phyloP scores from a whole-genome alignment of 2,329 filamentous ascomycete genomes.

The Aspergillus persii region DNA sequence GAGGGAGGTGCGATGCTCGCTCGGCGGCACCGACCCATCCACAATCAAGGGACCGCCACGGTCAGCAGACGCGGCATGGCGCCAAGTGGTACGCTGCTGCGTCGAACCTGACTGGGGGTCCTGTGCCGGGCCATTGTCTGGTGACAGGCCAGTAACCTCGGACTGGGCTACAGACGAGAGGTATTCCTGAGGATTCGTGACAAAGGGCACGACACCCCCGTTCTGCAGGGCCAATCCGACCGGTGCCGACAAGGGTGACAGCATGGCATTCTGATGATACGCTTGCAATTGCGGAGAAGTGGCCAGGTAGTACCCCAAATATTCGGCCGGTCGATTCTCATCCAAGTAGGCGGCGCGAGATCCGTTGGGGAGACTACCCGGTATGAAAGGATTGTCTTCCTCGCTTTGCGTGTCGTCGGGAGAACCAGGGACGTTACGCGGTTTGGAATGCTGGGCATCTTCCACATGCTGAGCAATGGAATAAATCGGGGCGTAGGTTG shows the following conservation, averaged over 20 bases:
- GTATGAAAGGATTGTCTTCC: conserved; percentile 29
- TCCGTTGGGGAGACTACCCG: conserved; percentile 34
- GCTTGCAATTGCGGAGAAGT: conserved; percentile 43
- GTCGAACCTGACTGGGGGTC: conserved; percentile 18
- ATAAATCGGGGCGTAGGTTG: conserved; percentile 34
- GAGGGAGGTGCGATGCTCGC: conserved; percentile 35
- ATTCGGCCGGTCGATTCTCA: conserved; percentile 42
- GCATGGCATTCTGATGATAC: conserved; percentile 39
- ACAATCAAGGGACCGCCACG: conserved; percentile 45
- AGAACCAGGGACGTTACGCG: conserved; percentile 32
- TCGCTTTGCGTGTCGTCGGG: conserved; percentile 34
- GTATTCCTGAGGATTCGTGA: conserved; percentile 35
- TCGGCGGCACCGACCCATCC: conserved; percentile 45
- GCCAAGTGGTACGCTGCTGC: conserved; percentile 26
- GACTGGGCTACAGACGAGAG: conserved; percentile 24
- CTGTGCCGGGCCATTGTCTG: conserved; percentile 24
- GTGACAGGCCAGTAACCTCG: conserved; percentile 22
- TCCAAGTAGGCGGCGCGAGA: conserved; percentile 34
- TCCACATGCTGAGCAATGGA: conserved; percentile 31
- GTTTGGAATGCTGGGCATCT: conserved; percentile 28
- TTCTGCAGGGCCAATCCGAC: conserved; percentile 41
- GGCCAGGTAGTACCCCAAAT: conserved; percentile 47
- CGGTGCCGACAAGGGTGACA: conserved; percentile 38
- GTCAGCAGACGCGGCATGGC: conserved; percentile 27
- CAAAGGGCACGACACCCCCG: conserved; percentile 34